These are phyloP conservation scores for Boechera stricta DNA, from an alignment of 345 rosid genomes.

Conservation along the genomic window DNA sequence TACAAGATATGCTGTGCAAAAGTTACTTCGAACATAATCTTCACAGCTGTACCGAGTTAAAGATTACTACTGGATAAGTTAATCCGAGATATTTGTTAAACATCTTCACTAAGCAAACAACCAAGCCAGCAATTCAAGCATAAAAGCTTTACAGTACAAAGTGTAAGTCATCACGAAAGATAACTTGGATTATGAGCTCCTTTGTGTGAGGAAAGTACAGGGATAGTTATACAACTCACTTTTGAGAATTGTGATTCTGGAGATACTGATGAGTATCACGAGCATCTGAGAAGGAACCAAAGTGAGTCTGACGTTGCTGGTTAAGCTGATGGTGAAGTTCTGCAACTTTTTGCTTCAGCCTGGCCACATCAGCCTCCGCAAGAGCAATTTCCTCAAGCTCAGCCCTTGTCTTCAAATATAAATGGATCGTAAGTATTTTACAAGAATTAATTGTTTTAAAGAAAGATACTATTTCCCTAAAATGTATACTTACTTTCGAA, in stretches of 20 bases:
- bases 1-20: conserved; percentile 10
- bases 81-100: conserved; percentile 19
- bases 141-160: conserved; percentile 10
- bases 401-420: conserved; percentile 85
- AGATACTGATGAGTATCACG: conserved; percentile 76
- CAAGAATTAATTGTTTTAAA: conserved; percentile 1
- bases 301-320: conserved; percentile 92
- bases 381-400: conserved; percentile 99
- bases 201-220: conserved; percentile 15
- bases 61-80: conserved; percentile 1
- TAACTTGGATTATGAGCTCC: conserved; percentile 14
- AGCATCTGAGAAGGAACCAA: conserved; percentile 77
- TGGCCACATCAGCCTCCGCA: conserved; percentile 99
- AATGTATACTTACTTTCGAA: conserved; percentile 69
- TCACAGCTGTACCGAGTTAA: conserved; percentile 13
- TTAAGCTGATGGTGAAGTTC: conserved; percentile 98
- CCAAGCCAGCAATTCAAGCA: conserved; percentile 10
- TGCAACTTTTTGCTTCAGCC: conserved; percentile 97
- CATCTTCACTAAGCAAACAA: conserved; percentile 20
- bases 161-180: conserved; percentile 6
- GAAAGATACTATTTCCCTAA: conserved; percentile 20
- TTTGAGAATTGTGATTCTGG: conserved; percentile 80
- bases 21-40: conserved; percentile 9
- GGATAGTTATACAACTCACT: conserved; percentile 57
- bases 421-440: conserved; percentile 41